phyloP scores from a whole-genome alignment of 2,329 filamentous ascomycete genomes.

The Xylaria polymorpha region DNA sequence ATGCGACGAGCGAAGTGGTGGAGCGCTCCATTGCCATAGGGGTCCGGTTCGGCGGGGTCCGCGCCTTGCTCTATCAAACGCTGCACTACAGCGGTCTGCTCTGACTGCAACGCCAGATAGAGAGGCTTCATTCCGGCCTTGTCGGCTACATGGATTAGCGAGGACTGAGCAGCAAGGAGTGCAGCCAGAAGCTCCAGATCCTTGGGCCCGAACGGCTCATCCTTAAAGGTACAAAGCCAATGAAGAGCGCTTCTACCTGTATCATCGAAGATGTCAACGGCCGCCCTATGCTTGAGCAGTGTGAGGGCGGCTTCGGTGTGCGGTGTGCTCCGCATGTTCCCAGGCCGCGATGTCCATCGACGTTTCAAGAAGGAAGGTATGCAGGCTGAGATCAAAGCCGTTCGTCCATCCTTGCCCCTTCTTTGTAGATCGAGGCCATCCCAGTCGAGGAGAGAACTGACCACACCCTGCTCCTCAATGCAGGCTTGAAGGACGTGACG shows the following conservation, averaged over 20 bases:
- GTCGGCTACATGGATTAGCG: constrained; percentile 7
- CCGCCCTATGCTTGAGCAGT: neutral
- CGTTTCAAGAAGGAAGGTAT: neutral
- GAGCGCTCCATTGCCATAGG: constrained; percentile 11
- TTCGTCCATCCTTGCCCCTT: neutral
- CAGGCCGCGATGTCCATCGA: neutral
- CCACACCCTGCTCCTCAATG: constrained; percentile 5
- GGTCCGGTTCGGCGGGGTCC: neutral
- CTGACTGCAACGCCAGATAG: constrained; percentile 5
- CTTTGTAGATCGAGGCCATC: neutral
- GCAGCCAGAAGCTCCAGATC: constrained; percentile 4
- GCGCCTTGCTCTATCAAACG: constrained; percentile 12
- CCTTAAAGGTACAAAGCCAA: constrained; percentile 16
- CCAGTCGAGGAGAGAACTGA: neutral
- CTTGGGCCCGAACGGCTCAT: neutral
- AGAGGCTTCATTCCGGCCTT: constrained; percentile 6
- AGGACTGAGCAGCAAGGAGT: neutral
- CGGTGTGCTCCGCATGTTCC: neutral
- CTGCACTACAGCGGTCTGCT: neutral
- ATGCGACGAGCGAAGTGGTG: constrained; percentile 10
- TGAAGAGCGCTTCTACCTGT: constrained; percentile 15
- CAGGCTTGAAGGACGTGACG: constrained; percentile 12
- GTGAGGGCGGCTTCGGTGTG: constrained; percentile 2
- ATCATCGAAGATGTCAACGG: constrained; percentile 10
- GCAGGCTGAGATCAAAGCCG: constrained; percentile 16